Evolutionary conservation across 345 rosid species (phyloP).

Genomic region (thale cress (Arabidopsis thaliana)): DNA sequence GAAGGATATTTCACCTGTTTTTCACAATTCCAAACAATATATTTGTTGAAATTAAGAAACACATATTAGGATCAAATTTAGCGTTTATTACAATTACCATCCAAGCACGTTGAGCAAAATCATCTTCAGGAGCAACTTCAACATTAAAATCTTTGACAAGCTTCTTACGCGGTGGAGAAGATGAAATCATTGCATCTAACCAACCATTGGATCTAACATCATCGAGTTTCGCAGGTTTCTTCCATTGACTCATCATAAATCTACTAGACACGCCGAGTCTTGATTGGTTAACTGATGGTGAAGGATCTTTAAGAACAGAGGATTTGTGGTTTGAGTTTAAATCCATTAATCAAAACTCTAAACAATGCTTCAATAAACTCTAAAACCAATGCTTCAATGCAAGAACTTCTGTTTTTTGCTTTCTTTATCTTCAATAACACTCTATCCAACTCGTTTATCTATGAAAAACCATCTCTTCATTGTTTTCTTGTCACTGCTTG

Average conservation of each 20-base stretch:
- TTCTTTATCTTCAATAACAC: slow-evolving; percentile 4
- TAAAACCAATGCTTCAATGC: slow-evolving; percentile 35
- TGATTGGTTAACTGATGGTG: slow-evolving; percentile 55
- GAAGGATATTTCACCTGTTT: slow-evolving; percentile 86
- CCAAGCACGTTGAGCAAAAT: slow-evolving; percentile 69
- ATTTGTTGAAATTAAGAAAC: neutral
- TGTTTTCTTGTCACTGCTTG: slow-evolving; percentile 79
- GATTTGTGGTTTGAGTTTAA: slow-evolving; percentile 67
- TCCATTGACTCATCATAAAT: slow-evolving; percentile 55
- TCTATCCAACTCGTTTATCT: slow-evolving; percentile 79
- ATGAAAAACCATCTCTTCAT: slow-evolving; percentile 95
- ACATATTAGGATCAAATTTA: neutral
- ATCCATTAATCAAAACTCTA: slow-evolving; percentile 55
- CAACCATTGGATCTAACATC: slow-evolving; percentile 91
- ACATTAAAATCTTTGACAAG: slow-evolving; percentile 57
- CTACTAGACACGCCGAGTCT: slow-evolving; percentile 62
- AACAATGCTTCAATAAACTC: slow-evolving; percentile 13
- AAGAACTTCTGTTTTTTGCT: neutral
- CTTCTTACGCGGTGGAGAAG: slow-evolving; percentile 93
- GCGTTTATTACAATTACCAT: slow-evolving; percentile 53
- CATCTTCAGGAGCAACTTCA: slow-evolving; percentile 58
- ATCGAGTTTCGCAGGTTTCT: slow-evolving; percentile 69
- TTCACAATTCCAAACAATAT: neutral
- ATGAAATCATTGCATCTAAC: slow-evolving; percentile 94
- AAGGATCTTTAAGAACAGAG: slow-evolving; percentile 76